These are phyloP conservation scores for Pseudogymnoascus sp. DNA, from an alignment of 2,329 filamentous ascomycete genomes.

Conservation along the genomic window DNA sequence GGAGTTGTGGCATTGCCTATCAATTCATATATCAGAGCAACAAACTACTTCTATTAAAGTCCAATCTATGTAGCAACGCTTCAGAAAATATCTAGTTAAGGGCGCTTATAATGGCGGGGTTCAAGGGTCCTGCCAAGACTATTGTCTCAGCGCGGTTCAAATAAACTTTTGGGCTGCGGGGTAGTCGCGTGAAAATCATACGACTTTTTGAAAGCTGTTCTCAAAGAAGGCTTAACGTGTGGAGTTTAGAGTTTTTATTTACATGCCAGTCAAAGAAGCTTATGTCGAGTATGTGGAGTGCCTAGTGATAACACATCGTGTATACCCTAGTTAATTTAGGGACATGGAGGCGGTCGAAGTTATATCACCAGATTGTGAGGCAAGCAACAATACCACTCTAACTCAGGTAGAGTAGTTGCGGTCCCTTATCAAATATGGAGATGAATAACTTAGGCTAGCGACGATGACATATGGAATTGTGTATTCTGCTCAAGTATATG, in stretches of 20 bases:
- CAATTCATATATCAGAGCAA: not conserved
- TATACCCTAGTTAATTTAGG: not conserved
- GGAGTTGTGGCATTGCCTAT: not conserved
- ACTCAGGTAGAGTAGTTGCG: not conserved
- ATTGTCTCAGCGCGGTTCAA: not conserved
- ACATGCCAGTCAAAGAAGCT: not conserved
- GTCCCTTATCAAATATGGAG: too few relatives aligned
- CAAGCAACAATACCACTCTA: not conserved
- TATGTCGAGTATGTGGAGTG: not conserved
- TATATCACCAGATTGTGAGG: not conserved
- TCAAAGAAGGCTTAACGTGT: not conserved
- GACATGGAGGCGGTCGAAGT: not conserved
- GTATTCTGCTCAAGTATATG: not conserved
- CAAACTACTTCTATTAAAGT: not conserved
- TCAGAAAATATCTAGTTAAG: not conserved
- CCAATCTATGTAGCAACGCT: not conserved
- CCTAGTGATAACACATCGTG: not conserved
- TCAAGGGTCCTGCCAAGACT: not conserved
- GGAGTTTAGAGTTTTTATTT: not conserved
- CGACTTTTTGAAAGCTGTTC: not conserved
- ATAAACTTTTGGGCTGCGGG: not conserved
- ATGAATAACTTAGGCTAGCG: not conserved
- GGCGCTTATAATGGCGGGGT: not conserved
- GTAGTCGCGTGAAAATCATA: not conserved
- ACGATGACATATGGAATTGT: not conserved